phyloP scores from a whole-genome alignment of 1,284 basidiomycete species.

The Anthracocystis panici-leucophaei region DNA sequence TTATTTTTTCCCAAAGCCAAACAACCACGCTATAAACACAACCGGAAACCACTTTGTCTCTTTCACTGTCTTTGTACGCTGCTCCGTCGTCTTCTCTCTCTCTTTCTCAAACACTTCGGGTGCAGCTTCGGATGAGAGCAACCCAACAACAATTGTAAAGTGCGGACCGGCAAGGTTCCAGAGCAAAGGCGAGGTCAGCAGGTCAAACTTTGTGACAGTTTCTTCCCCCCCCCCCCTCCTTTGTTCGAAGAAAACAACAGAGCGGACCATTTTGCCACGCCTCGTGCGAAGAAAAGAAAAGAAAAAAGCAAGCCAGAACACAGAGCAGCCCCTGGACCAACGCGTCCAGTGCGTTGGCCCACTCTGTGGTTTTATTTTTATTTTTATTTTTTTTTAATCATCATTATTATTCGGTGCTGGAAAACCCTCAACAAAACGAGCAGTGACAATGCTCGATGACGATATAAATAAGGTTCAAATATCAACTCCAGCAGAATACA shows the following conservation, averaged over 20 bases:
- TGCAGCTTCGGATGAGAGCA: neutral
- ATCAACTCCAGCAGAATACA: too few species aligned
- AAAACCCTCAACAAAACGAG: too few species aligned
- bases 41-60: neutral
- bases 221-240: neutral
- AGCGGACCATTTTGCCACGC: too few species aligned
- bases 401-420: too few species aligned
- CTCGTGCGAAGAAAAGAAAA: neutral
- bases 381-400: too few species aligned
- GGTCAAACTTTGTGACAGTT: neutral
- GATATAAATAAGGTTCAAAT: too few species aligned
- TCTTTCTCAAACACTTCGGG: neutral
- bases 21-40: neutral
- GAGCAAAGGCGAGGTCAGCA: conserved; percentile 3
- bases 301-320: neutral
- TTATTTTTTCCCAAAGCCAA: neutral
- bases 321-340: neutral
- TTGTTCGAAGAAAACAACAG: neutral
- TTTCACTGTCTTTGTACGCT: neutral
- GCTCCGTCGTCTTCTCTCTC: too few species aligned
- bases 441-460: too few species aligned
- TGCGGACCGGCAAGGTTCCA: neutral
- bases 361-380: too few species aligned
- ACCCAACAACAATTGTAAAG: neutral
- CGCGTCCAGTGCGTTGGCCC: too few species aligned